Evolutionary conservation across 2,329 filamentous ascomycete species (phyloP), one percentile per base, ranked within the genome.

Genomic region (Aspergillus latus): DNA sequence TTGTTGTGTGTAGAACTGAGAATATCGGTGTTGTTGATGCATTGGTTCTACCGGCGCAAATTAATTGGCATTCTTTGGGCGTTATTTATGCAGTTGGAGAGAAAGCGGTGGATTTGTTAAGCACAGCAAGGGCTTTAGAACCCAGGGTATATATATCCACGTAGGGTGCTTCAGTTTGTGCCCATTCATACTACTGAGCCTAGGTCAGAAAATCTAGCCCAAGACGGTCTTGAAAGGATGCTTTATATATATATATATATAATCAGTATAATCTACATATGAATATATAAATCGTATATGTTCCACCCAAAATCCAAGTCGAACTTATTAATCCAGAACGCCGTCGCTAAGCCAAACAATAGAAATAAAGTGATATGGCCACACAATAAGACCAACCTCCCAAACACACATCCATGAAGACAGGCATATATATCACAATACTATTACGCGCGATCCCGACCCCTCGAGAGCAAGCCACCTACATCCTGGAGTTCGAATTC

Each of bases 401-500:
- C 21, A 21, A 52, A 52, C 49, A 57, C 15, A 29, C 10, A 11
- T 29, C 36, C 4, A 30, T 8, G n/a, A n/a, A n/a, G n/a, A n/a
- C 29, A 21, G 11, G 15, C 37, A 36, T 16, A 13, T 5, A 49
- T 26, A 6, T 21, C 9, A 26, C 1, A 11, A 26, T 52, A n/a
- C n/a, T n/a, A n/a, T 42, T 13, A 13, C 9, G 9, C 32, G n/a
- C 5, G 16, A 15, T n/a, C 34, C 26, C 47, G 26, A 21, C 13
- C 55, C 32, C 56, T 57, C 7, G 62, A 66, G 16, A 79, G 62
- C 4, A 78, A 63, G 1, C 76, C 75, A 1, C 77, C 76, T 2
- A 78, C 72, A 65, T 79, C 76, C 50, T 76, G 75, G 11, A 79
- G 64, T 46, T 73, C 62, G 26, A 72, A 56, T 52, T 70, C 58